phyloP scores from a whole-genome alignment of 163 green algal species.

The Volvox carteri region DNA sequence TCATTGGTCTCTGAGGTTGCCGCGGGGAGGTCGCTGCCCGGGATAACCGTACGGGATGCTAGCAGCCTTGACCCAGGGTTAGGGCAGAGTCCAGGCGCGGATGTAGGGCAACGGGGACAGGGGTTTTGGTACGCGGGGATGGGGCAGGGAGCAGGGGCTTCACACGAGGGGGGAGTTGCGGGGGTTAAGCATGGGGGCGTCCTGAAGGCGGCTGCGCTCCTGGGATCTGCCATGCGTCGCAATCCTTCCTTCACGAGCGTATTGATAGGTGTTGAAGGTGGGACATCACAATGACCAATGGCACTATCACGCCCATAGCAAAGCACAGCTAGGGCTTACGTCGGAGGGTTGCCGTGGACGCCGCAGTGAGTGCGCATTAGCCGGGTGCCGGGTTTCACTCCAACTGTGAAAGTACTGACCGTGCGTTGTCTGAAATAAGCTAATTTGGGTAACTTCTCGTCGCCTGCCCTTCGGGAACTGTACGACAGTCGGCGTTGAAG shows the following conservation, averaged over 20 bases:
- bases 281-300: constrained; percentile 7
- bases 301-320: no score
- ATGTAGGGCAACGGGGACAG: neutral
- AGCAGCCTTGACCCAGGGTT: constrained; percentile 13
- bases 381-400: no score
- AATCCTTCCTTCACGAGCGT: constrained; percentile 22
- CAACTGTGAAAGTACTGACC: no score
- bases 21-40: neutral
- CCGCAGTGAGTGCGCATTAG: no score
- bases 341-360: no score
- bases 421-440: no score
- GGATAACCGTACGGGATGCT: neutral
- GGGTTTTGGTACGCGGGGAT: neutral
- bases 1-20: neutral
- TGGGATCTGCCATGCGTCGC: neutral
- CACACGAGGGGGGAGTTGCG: neutral
- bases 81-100: neutral
- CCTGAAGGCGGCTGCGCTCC: neutral
- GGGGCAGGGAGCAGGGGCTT: neutral
- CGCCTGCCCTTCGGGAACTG: no score
- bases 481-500: no score
- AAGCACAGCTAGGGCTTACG: no score
- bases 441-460: no score
- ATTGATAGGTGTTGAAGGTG: neutral
- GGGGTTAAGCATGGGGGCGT: neutral